These are phyloP conservation scores for Pisolithus orientalis DNA, from an alignment of 768 basidiomycete species.

Conservation along the genomic window DNA sequence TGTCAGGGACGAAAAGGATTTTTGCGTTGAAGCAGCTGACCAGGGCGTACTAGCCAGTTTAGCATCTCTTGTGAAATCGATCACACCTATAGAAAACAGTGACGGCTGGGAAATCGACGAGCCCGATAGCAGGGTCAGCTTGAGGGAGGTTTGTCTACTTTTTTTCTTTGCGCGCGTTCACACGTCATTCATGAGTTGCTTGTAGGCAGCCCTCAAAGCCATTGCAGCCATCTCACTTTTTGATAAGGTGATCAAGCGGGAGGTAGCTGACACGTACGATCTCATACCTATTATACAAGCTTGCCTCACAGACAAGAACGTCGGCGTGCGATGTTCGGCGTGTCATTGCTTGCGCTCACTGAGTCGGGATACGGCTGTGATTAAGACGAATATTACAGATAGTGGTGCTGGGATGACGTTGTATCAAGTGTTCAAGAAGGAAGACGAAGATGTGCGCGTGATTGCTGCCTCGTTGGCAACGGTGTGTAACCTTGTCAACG, in stretches of 20 bases:
- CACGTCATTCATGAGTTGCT: neutral
- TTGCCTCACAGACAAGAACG: slow-evolving; percentile 53
- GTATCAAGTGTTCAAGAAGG: slow-evolving; percentile 49
- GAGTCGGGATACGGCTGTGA: slow-evolving; percentile 69
- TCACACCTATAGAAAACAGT: slow-evolving; percentile 43
- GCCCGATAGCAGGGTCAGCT: slow-evolving; percentile 43
- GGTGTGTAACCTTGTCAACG: slow-evolving; percentile 81
- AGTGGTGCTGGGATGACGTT: slow-evolving; percentile 70
- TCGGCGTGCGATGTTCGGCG: slow-evolving; percentile 78
- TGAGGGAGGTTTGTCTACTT: slow-evolving; percentile 54
- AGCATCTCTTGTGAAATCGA: slow-evolving; percentile 41
- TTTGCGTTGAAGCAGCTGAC: slow-evolving; percentile 68
- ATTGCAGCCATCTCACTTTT: slow-evolving; percentile 69
- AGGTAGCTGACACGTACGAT: slow-evolving; percentile 53
- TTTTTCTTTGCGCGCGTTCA: neutral
- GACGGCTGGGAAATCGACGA: slow-evolving; percentile 65
- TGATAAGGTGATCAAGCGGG: slow-evolving; percentile 64
- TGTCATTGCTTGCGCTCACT: slow-evolving; percentile 83
- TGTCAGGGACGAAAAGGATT: slow-evolving; percentile 59
- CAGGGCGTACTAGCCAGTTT: slow-evolving; percentile 58
- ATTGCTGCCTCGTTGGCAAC: slow-evolving; percentile 63
- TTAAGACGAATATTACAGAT: slow-evolving; percentile 83
- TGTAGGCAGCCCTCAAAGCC: slow-evolving; percentile 65
- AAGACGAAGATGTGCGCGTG: slow-evolving; percentile 65
- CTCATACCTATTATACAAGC: slow-evolving; percentile 50